Conservation (phyloP, 1,139 yeast species). For the Wickerhamomyces sp. region DNA sequence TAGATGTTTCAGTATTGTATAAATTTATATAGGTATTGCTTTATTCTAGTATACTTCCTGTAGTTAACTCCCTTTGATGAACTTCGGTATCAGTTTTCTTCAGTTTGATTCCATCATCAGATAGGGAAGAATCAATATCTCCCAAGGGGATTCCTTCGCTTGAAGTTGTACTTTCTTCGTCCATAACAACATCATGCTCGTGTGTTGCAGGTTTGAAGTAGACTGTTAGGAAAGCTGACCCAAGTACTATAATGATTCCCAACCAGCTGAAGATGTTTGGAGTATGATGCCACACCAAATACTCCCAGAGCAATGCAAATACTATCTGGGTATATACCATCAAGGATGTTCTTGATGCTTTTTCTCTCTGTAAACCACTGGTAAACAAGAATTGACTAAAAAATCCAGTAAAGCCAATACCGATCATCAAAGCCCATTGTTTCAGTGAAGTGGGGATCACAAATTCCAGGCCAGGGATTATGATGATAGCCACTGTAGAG, state of each 20-base stretch:
- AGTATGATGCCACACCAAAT: constrained; percentile 58
- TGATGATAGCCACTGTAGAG: constrained; percentile 44
- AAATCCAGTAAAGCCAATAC: constrained; percentile 72
- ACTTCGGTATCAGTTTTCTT: not conserved
- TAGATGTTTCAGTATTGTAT: too few species aligned
- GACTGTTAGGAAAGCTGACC: constrained; percentile 51
- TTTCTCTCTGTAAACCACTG: constrained; percentile 74
- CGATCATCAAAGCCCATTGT: constrained; percentile 57
- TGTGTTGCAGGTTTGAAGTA: constrained; percentile 35
- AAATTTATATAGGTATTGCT: too few species aligned
- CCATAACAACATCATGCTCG: not conserved
- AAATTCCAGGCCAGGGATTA: constrained; percentile 52
- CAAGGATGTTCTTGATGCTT: constrained; percentile 67
- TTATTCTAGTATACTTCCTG: not conserved
- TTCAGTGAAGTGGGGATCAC: constrained; percentile 47
- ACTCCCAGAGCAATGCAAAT: constrained; percentile 73
- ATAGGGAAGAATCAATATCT: not conserved
- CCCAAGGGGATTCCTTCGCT: not conserved
- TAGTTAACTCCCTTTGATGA: not conserved
- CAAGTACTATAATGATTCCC: constrained; percentile 61
- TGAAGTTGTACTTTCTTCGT: not conserved
- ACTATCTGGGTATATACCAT: constrained; percentile 69
- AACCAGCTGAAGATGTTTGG: constrained; percentile 62
- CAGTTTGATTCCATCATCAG: not conserved
- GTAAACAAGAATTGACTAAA: constrained; percentile 71